Base-by-base conservation (phyloP, 164 flowering plant species). In the Macadamia integrifolia region DNA sequence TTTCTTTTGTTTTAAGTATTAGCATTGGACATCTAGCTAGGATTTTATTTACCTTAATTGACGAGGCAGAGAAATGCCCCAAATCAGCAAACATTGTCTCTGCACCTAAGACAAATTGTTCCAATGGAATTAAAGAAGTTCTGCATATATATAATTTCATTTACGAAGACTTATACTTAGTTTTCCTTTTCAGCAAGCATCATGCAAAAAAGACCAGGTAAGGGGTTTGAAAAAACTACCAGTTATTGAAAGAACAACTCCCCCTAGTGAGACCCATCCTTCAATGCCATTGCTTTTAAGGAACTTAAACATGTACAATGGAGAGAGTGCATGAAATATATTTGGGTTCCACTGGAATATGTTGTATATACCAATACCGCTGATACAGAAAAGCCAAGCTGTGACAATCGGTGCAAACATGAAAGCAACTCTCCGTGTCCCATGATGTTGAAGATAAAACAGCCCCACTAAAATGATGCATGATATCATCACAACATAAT, bases 81-180 rank as follows among this genome's bases (percentile, higher is more conserved):
- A 91, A 62, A 77, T 85, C 89, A 40, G 93, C 90, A 86, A 85
- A 88, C 94, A 91, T 91, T 1, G 91, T 69, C 79, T 91, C 97
- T 0, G 72, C 81, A 74, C 91, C 96, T 89, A 80, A 71, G 60
- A 79, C 43, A 35, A 15, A 68, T 31, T 57, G 70, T 35, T 35
- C 40, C 40, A 35, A 35, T 35, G 15, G 53, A 49, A 49, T 10
- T 49, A 49, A 11, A 14, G 0, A 53, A 1, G 13, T 8, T 46
- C 9, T 46, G 7, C 50, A 9, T 3, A 46, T 46, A 3, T 46
- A 46, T 46, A 46, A 46, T 46, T 46, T 46, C 50, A 3, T 46
- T 46, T 11, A 46, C 7, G 12, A 46, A 46, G 6, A 46, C 1
- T 35, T 35, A 35, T 35, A 2, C 40, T 35, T 5, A 2, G 3